A percentile compares a stretch with the other conserved stretches of the same genome.
Evolutionary conservation across 2,329 filamentous ascomycete species (phyloP).

Genomic region (Aureobasidium sp.): DNA sequence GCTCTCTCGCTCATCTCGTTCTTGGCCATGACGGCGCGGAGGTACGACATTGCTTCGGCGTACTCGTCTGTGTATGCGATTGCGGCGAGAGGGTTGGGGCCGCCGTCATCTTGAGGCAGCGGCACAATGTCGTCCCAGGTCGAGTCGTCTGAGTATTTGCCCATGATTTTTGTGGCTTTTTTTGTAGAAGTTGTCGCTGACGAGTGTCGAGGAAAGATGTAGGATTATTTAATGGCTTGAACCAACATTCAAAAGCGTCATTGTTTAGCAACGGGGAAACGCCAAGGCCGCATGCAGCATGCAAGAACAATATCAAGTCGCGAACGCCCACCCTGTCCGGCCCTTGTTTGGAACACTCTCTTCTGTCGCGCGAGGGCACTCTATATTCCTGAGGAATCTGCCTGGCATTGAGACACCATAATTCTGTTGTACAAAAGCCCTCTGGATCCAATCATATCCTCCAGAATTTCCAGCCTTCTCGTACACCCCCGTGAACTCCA

Average conservation of each 20-base stretch:
- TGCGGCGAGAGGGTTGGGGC: constrained; percentile 67
- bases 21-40: constrained; percentile 84
- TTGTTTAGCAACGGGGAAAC: background rate
- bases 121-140: constrained; percentile 79
- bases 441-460: constrained; percentile 14
- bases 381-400: no score
- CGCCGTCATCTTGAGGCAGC: constrained; percentile 76
- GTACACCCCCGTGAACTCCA: constrained; percentile 20
- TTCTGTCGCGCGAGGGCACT: background rate
- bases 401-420: background rate
- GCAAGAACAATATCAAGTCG: constrained; percentile 9
- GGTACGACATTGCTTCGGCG: constrained; percentile 83
- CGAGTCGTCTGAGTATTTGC: constrained; percentile 57
- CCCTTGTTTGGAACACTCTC: background rate
- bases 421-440: background rate
- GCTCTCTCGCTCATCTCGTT: constrained; percentile 77
- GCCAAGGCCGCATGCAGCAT: constrained; percentile 11
- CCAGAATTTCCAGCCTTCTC: constrained; percentile 33
- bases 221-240: background rate
- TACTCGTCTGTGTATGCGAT: constrained; percentile 91
- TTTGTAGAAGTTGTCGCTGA: background rate
- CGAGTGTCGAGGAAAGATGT: background rate
- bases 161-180: constrained; percentile 23
- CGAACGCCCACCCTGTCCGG: background rate
- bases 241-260: constrained; percentile 4